Evolutionary conservation across 192 early-diverging fungal species (phyloP), one percentile per base, ranked within the genome.

Genomic region (Coemansia asiatica): DNA sequence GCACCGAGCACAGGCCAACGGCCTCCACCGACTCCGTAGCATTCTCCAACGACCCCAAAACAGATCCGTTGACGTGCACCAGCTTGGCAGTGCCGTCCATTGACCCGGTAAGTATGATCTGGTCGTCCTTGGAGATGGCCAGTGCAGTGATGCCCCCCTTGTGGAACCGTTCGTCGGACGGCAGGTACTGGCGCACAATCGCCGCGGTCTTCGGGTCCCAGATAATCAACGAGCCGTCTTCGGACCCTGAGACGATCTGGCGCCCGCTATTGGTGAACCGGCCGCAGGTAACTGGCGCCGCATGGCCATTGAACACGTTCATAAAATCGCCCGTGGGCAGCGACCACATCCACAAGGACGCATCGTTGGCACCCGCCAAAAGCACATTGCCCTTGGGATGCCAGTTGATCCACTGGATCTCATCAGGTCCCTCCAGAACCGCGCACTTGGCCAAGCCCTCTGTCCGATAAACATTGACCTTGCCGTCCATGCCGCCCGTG

Each of bases 331-430:
- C 94, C 3, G 74, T 84, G 1, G 95, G 96, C 73, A 95, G 76
- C 67, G 67, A 69, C 97, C 97, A 98, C 96, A 99, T 98, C 95
- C 95, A 99, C 56, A 98, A 69, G 6, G 92, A 93, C 2, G 87
- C 90, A 77, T 98, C 97, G 48, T 83, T 81, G 31, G 90, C 85
- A 21, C 95, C 95, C n/a, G 91, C 92, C 25, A 99, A 71, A 16
- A 99, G 63, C 13, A 98, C 89, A 61, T 89, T 88, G 56, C 97
- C 97, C 63, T 91, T 86, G 7, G 94, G 94, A 76, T 99, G 97
- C 97, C 97, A 99, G 68, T 91, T 75, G 21, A 97, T 53, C 95
- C 95, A 99, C 87, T 89, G 86, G 15, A 96, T 86, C 76, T 97
- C 97, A 67, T 89, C 87, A 13, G 95, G 92, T 5, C 95, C 95